These are phyloP conservation scores for Camellia japonica DNA, from an alignment of 148 eudicot genomes.

Conservation along the genomic window DNA sequence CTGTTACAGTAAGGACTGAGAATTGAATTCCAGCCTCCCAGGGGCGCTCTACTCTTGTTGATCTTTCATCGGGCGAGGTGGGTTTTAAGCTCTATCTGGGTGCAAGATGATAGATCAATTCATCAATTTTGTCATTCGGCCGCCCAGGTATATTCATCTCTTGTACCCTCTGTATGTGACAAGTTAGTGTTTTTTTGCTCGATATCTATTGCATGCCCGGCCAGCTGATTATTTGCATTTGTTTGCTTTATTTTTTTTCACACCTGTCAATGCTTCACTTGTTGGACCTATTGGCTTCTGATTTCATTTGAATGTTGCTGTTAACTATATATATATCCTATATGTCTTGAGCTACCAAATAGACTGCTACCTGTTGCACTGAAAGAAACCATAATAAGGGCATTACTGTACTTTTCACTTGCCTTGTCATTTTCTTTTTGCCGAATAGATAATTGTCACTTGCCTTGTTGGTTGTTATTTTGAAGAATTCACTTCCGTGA, in stretches of 20 bases:
- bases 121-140: conserved; percentile 81
- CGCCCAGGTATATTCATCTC: conserved; percentile 53
- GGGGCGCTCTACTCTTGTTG: neutral
- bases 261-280: conserved; percentile 1
- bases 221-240: neutral
- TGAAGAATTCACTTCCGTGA: neutral
- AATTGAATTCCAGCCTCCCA: conserved; percentile 6
- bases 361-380: neutral
- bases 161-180: neutral
- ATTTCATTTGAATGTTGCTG: neutral
- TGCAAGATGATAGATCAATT: conserved; percentile 61
- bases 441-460: neutral
- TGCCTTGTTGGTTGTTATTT: neutral
- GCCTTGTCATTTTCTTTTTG: neutral
- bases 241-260: neutral
- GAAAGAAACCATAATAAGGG: neutral
- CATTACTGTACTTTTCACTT: neutral
- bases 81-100: neutral
- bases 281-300: neutral
- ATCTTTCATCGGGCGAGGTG: neutral
- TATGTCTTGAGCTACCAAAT: neutral
- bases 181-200: neutral
- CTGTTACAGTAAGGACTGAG: neutral
- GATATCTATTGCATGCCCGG: neutral
- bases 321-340: neutral